Base-by-base conservation (phyloP, 208 protist genomes). In the Leishmania arabica region DNA sequence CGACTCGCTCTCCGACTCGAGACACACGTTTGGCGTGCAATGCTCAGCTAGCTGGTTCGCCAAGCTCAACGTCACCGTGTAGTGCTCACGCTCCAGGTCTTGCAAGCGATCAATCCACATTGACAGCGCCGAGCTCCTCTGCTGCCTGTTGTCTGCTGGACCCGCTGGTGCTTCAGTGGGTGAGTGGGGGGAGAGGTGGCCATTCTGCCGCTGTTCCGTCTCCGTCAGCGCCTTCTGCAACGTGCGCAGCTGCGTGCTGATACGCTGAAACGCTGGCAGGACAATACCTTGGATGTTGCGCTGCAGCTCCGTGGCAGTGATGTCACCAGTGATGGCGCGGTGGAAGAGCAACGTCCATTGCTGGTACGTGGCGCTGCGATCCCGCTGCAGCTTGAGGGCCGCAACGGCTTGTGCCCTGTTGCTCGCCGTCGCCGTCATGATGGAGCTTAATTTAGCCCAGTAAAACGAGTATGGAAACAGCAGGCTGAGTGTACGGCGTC, bases 351-450 rank as follows among this genome's bases (percentile, higher is more conserved):
- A 69, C 34, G 87, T 87, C 92, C 92, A 95, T 27, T 80, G 68
- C 31, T 92, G 88, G 84, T 95, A 96, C 21, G 85, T 62, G 71
- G 85, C 72, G 72, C 92, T 96, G 49, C 94, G 94, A 60, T 90
- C 80, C 40, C 89, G 85, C 79, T 96, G 94, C 42, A 91, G 79
- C 72, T 75, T 34, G 24, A 93, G 75, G n/a, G 85, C 87, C 11
- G 78, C 40, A 65, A 82, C 71, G 51, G 75, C 56, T 15, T 60
- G 71, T 15, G 17, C 68, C 7, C 31, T 62, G 53, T 45, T 40
- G n/a, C 53, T 62, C 7, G 53, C 7, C 51, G 51, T 58, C 72
- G 72, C 51, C 24, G 51, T 15, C 51, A 62, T 76, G 53, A 27
- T 45, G 17, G 51, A 47, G 51, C 40, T 17, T 17, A 45, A 8